These are phyloP conservation scores for Curvularia hawaiiensis DNA, from an alignment of 2,329 filamentous ascomycete genomes.

Conservation along the genomic window DNA sequence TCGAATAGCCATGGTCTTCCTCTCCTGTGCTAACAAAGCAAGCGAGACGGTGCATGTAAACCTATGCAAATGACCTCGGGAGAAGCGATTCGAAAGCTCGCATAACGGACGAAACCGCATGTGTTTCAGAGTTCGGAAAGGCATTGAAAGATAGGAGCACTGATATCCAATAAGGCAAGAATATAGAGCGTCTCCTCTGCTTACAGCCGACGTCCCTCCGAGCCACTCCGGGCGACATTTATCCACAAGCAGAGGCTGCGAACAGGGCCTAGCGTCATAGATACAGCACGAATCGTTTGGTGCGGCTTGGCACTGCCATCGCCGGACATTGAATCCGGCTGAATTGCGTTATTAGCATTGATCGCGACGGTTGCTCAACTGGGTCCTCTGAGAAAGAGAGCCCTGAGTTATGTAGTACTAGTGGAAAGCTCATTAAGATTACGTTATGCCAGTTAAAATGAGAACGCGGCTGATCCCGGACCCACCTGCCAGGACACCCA, in stretches of 20 bases:
- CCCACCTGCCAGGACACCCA: constrained; percentile 12
- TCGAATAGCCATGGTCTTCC: neutral
- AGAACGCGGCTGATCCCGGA: constrained; percentile 8
- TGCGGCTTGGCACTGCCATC: neutral
- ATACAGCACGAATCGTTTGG: neutral
- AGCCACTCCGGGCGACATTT: neutral
- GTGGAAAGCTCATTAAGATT: neutral
- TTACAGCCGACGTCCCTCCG: neutral
- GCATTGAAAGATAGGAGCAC: neutral
- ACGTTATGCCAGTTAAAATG: constrained; percentile 8
- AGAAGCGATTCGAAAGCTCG: neutral
- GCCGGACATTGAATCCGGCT: neutral
- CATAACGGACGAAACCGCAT: neutral
- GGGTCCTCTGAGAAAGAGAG: neutral
- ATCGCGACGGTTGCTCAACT: neutral
- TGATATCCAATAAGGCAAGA: too few relatives aligned
- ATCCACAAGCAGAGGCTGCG: neutral
- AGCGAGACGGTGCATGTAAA: neutral
- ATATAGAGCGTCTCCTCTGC: neutral
- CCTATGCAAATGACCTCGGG: neutral
- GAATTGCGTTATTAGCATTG: neutral
- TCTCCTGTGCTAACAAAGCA: neutral
- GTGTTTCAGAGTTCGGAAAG: neutral
- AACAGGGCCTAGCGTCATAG: neutral
- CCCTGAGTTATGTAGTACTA: neutral